phyloP scores from a whole-genome alignment of 345 rosid genomes.

The Combretum micranthum region DNA sequence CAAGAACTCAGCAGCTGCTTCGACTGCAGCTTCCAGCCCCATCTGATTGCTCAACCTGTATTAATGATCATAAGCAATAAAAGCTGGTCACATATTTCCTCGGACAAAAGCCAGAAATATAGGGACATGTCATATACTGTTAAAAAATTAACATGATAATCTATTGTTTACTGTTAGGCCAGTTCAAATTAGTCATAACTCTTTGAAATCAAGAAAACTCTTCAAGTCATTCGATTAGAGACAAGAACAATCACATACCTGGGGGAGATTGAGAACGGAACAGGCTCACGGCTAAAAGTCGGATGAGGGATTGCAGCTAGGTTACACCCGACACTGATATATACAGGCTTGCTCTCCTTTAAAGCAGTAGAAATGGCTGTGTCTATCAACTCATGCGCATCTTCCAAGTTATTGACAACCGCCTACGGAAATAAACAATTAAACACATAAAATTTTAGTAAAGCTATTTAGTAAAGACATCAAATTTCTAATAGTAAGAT shows the following conservation, averaged over 20 bases:
- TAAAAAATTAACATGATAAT: no score
- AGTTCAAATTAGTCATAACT: not conserved
- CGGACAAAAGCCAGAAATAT: no score
- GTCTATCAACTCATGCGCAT: conserved; percentile 54
- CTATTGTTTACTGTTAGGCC: no score
- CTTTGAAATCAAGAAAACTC: not conserved
- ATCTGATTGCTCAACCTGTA: conserved; percentile 37
- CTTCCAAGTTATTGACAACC: conserved; percentile 51
- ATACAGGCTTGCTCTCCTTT: conserved; percentile 67
- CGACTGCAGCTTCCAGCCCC: conserved; percentile 48
- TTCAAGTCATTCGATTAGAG: not conserved
- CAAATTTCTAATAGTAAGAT: no score
- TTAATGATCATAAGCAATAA: not conserved
- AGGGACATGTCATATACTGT: no score
- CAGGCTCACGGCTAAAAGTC: conserved; percentile 36
- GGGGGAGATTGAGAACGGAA: conserved; percentile 40
- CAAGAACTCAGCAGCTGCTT: conserved; percentile 38
- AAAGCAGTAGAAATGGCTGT: conserved; percentile 40
- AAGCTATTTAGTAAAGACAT: not conserved
- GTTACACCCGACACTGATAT: conserved; percentile 56
- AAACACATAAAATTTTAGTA: not conserved
- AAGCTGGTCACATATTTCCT: not conserved
- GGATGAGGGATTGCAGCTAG: conserved; percentile 43
- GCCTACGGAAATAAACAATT: conserved; percentile 18
- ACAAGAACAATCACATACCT: conserved; percentile 16